Evolutionary conservation across 345 rosid genomes (phyloP).

Genomic region (Citrus sp.): DNA sequence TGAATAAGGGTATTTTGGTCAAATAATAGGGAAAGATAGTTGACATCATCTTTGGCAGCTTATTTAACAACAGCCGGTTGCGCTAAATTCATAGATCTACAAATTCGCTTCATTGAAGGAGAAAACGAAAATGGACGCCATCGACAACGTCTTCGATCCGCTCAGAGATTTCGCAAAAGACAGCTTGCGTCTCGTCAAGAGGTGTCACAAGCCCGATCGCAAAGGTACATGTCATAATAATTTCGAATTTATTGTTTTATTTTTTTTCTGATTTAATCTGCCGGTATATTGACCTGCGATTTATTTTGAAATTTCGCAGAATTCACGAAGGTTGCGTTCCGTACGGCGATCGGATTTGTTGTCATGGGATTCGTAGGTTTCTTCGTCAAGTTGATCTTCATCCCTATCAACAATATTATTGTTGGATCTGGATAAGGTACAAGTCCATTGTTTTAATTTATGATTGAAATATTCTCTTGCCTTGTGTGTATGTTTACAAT

Average conservation of each 20-base stretch:
- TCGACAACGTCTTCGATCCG: conserved; percentile 70
- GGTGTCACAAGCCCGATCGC: conserved; percentile 84
- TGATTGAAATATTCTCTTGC: not conserved
- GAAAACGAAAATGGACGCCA: conserved; percentile 50
- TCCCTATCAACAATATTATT: conserved; percentile 62
- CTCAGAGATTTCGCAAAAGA: conserved; percentile 78
- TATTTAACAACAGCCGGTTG: too few relatives aligned
- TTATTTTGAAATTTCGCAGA: conserved; percentile 25
- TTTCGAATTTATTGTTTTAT: not conserved
- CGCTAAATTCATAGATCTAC: not conserved
- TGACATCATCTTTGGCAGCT: not conserved
- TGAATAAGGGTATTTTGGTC: conserved; percentile 13
- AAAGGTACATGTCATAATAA: conserved; percentile 33
- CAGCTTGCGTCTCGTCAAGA: conserved; percentile 70
- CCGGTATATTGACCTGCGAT: not conserved
- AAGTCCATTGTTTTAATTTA: not conserved
- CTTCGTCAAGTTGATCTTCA: conserved; percentile 74
- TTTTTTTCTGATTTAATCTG: not conserved
- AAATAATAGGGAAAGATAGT: not conserved
- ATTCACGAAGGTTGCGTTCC: conserved; percentile 77
- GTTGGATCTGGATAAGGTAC: conserved; percentile 30
- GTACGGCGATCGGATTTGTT: conserved; percentile 79
- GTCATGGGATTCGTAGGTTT: conserved; percentile 84
- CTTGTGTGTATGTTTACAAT: not conserved
- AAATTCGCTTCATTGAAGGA: too few relatives aligned